Base-by-base conservation (phyloP, 2,329 filamentous ascomycete species). In the Paraconiothyrium sp. region DNA sequence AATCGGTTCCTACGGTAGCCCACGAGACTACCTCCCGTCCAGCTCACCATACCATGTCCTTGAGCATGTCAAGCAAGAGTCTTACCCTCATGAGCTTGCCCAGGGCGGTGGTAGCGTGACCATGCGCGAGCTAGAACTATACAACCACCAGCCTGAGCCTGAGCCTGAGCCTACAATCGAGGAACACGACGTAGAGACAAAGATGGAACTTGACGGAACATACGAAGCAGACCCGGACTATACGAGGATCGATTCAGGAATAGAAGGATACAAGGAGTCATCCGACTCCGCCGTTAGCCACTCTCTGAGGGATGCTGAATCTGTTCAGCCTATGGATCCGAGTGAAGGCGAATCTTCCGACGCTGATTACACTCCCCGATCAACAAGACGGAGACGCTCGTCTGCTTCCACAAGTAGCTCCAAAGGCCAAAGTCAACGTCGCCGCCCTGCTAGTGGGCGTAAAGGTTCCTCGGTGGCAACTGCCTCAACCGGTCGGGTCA, bases 281-380 rank as follows among this genome's bases (percentile, higher is more conserved):
- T 58, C 72, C 22, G 73, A 76, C 56, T 73, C 74, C 9, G 66
- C 66, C 6, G 69, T 76, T 35, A 68, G 64, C 39, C 66, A 67
- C 34, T 76, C 73, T 14, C 60, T 70, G 6, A 68, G 76, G 44
- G 76, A 76, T 37, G 74, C 75, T 16, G 77, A 80, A 61, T 77
- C 72, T 6, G 78, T 79, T 6, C 73, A 78, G 60, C 76, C 74
- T 4, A 66, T 74, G 22, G 67, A 68, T 13, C 60, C 66, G 6
- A 66, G 63, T 27, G 73, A 76, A 11, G 77, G 76, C 22, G 69
- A 70, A 27, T 60, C 69, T 7, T 74, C 72, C 44, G 77, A 79
- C 62, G 74, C 73, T 7, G 78, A 80, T 37, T 80, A 78, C 59
- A 74, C 62, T 16, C 77, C 77, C 30, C 61, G 59, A n/a, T 66